Base-by-base conservation (phyloP, 2,329 filamentous ascomycete species). In the Neobulgaria alba region DNA sequence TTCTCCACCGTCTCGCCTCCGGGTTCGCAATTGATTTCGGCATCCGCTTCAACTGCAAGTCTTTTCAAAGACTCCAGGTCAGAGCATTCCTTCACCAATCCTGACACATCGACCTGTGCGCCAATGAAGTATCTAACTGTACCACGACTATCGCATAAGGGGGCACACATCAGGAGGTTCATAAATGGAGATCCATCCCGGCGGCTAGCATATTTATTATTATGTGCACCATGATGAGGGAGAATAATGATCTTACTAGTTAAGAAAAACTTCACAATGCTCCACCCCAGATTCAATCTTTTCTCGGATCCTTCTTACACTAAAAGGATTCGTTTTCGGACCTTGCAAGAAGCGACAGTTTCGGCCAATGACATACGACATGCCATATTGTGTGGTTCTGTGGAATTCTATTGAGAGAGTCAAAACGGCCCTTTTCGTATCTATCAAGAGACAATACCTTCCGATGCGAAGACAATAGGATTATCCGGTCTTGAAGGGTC, bases 311-410 rank as follows among this genome's bases (percentile, higher is more conserved):
- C 85, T 68, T 39, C 67, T 62, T 0, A 83, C 67, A 37, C 77
- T 82, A 46, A 72, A 69, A 0, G 67, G 67, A 48, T 81, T 82
- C 4, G 83, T 87, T 52, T 73, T 75, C 0, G 82, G 82, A 0
- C 85, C 84, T 58, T 88, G 84, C 2, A 89, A 70, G 53, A 89
- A 88, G 5, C 84, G 76, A 52, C 84, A 88, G 48, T 89, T 89
- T 21, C 81, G 75, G 0, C 84, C 84, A 14, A 89, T 73, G 3
- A 79, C 74, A 56, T 88, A 85, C 41, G 69, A 72, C 63, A 83
- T 77, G 3, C 81, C 81, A 54, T 87, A 88, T 49, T 87, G 80
- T 0, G 82, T 87, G 3, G 80, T 84, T 35, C 75, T 71, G 51
- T 85, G 74, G 51, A 86, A 88, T 26, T 26, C 23, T 26, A 12